Conservation (phyloP, 78 protist species). For the Bodo saltans region DNA sequence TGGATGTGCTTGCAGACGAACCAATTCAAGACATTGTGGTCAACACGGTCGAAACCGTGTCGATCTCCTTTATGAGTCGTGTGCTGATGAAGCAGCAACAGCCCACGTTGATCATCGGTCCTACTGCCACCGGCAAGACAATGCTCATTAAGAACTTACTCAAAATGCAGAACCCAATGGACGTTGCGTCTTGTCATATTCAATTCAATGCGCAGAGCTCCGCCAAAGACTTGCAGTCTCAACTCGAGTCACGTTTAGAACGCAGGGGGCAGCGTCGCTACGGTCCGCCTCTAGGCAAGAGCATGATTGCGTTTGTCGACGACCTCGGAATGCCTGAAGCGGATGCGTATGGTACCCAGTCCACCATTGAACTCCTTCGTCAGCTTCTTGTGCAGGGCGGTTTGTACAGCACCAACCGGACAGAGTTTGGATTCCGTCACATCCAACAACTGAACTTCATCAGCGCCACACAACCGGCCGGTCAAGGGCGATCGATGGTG, state of each 20-base stretch:
- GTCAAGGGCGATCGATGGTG: constrained; percentile 68
- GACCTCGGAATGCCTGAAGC: constrained; percentile 76
- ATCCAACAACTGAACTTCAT: constrained; percentile 37
- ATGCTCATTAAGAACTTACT: constrained; percentile 44
- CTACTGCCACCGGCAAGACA: constrained; percentile 20
- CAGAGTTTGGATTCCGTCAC: constrained; percentile 22
- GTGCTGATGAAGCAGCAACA: background rate
- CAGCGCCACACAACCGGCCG: constrained; percentile 74
- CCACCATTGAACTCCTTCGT: constrained; percentile 64
- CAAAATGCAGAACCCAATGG: background rate
- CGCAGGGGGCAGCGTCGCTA: constrained; percentile 43
- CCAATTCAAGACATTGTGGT: constrained; percentile 5
- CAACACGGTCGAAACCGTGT: constrained; percentile 46
- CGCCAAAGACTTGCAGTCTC: constrained; percentile 50
- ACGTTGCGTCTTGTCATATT: constrained; percentile 15
- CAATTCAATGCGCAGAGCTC: constrained; percentile 64
- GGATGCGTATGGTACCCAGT: constrained; percentile 65
- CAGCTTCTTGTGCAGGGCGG: constrained; percentile 60
- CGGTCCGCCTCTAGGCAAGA: constrained; percentile 60
- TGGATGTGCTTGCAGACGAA: no score
- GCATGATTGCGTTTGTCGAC: constrained; percentile 61
- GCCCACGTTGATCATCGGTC: constrained; percentile 7
- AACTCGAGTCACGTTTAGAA: constrained; percentile 50
- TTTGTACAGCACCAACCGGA: constrained; percentile 61
- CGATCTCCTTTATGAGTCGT: constrained; percentile 39